phyloP scores from a whole-genome alignment of 208 protist genomes.

The Trypanosoma scelopori region DNA sequence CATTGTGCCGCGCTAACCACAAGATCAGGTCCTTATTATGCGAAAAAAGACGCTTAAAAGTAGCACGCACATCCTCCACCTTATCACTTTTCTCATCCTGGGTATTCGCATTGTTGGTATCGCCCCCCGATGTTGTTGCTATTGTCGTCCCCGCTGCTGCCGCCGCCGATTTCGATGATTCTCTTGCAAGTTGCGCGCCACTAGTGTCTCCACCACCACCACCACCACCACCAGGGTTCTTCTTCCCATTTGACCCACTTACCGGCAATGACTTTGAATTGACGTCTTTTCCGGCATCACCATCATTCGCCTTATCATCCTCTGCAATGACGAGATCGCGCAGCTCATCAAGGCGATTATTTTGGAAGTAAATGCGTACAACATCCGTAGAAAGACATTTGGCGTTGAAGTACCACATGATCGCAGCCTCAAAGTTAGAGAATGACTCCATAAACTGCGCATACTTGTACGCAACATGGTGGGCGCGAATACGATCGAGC shows the following conservation, averaged over 20 bases:
- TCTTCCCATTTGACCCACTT: background rate
- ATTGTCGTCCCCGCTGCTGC: background rate
- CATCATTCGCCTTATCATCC: constrained; percentile 5
- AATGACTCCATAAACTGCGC: constrained; percentile 94
- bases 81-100: constrained; percentile 21
- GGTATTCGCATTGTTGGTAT: background rate
- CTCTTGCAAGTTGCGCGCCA: background rate
- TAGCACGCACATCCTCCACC: constrained; percentile 29
- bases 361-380: constrained; percentile 92
- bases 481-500: constrained; percentile 93
- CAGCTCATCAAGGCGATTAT: constrained; percentile 80
- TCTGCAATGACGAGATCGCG: constrained; percentile 74
- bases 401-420: constrained; percentile 93
- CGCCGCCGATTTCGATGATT: constrained; percentile 5
- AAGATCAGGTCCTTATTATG: constrained; percentile 77
- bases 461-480: constrained; percentile 93
- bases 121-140: background rate
- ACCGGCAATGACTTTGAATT: background rate
- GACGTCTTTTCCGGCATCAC: background rate
- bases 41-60: constrained; percentile 67
- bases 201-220: background rate
- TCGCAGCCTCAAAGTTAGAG: constrained; percentile 89
- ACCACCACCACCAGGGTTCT: background rate
- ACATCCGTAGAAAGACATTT: constrained; percentile 90
- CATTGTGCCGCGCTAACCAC: constrained; percentile 94